Evolutionary conservation across 805 yeast genomes (phyloP), one percentile per base, ranked within the genome.

Genomic region (Candida rishiriensis): DNA sequence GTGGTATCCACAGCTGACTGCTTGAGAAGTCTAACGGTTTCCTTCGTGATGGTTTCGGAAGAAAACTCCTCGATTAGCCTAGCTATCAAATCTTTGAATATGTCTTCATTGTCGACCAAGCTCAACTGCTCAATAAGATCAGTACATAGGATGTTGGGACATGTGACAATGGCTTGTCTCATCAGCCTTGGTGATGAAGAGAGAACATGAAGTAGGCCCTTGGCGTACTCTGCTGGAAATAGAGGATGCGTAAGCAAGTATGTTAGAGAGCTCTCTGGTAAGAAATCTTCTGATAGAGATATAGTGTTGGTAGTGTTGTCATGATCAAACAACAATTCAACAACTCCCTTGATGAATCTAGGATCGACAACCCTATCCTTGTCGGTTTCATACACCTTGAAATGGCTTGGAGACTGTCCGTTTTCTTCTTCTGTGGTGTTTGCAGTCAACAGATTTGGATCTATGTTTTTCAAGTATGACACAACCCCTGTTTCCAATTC

Each of bases 201-300:
- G 26, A 88, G 67, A 34, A 65, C 68, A 13, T 69, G 57, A 36
- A 91, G 64, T 37, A 90, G 61, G 1, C 80, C 81, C 4, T 66
- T 63, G 10, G 87, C 70, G 47, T 72, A 75, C 15, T 71, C 66
- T 13, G 69, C 63, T 10, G 97, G 97, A 64, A 84, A 89, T 15
- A 88, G 66, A 14, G 97, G 97, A 66, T 91, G 96, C 2, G 96
- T 85, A 49, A 91, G 70, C 30, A 90, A 70, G 57, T 87, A 90
- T 1, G 84, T 76, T 39, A 88, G 63, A 2, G 88, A 71, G 39
- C 65, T 65, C 54, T 82, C 81, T 41, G 93, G 79, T 31, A 75
- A 54, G 44, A 72, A 70, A 14, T 54, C 59, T 12, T 55, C 52
- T 14, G 56, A 38, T 55, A 54, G 33, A 46, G 46, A 58, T 50